Percentiles rank a stretch among this genome's conserved stretches.
Evolutionary conservation across 352 stramenopile genomes (phyloP).

Genomic region (Pythium phragmiticola): DNA sequence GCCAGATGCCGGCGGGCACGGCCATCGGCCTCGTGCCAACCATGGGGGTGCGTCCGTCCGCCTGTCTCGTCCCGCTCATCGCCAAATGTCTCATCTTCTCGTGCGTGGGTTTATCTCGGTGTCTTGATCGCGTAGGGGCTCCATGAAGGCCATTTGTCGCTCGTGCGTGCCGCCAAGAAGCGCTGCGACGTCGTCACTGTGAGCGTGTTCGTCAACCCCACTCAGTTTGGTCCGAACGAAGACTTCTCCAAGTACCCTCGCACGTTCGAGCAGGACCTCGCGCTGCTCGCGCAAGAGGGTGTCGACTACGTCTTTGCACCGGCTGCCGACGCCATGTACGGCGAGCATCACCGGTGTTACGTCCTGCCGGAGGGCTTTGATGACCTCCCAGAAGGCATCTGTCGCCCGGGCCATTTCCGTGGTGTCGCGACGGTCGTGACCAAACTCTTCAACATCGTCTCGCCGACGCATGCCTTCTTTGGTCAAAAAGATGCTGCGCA

Average conservation of each 20-base stretch:
- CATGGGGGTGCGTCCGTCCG: slow-evolving; percentile 89
- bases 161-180: slow-evolving; percentile 84
- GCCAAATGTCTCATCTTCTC: neutral
- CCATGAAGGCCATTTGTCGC: slow-evolving; percentile 94
- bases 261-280: slow-evolving; percentile 93
- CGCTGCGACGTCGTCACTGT: slow-evolving; percentile 94
- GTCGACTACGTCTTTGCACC: slow-evolving; percentile 93
- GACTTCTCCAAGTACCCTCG: slow-evolving; percentile 98
- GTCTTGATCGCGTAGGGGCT: slow-evolving; percentile 64
- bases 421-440: slow-evolving; percentile 98
- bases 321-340: slow-evolving; percentile 87
- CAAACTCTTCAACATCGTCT: slow-evolving; percentile 99
- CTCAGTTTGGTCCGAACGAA: slow-evolving; percentile 97
- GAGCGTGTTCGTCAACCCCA: slow-evolving; percentile 99
- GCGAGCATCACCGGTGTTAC: slow-evolving; percentile 76
- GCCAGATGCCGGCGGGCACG: slow-evolving; percentile 42
- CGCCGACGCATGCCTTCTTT: slow-evolving; percentile 97
- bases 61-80: neutral
- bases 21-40: slow-evolving; percentile 98
- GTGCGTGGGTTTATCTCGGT: slow-evolving; percentile 35
- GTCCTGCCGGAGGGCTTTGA: slow-evolving; percentile 95
- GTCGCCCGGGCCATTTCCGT: slow-evolving; percentile 96
- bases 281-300: slow-evolving; percentile 76
- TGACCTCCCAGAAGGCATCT: slow-evolving; percentile 89
- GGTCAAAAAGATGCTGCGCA: slow-evolving; percentile 99